A percentile compares a stretch with the other conserved stretches of the same genome.
Conservation (phyloP, 1,284 basidiomycete species). For the Ustilago lituana region DNA sequence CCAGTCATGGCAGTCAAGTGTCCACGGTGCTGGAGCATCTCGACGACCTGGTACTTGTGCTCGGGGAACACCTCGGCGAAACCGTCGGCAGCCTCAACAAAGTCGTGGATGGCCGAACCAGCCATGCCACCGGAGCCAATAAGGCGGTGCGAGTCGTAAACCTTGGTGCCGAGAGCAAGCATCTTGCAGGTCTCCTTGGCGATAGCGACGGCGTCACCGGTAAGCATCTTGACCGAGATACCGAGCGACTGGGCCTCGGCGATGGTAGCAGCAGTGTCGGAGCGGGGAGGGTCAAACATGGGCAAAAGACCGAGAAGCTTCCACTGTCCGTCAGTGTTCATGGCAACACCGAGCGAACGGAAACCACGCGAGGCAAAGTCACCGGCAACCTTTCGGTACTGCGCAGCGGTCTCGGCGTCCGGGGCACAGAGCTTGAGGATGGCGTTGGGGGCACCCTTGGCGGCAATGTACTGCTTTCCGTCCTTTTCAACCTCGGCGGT, state of each 20-base stretch:
- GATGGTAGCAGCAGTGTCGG: conserved; percentile 72
- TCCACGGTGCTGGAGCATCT: conserved; percentile 72
- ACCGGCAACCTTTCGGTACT: conserved; percentile 69
- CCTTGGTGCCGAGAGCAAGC: conserved; percentile 71
- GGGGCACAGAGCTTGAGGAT: conserved; percentile 71
- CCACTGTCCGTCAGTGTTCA: conserved; percentile 71
- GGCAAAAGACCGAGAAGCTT: conserved; percentile 70
- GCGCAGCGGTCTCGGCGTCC: conserved; percentile 68
- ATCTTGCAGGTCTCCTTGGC: conserved; percentile 73
- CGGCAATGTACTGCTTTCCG: conserved; percentile 71
- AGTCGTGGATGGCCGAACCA: conserved; percentile 72
- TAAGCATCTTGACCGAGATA: conserved; percentile 73
- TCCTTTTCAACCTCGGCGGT: conserved; percentile 72
- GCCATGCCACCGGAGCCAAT: conserved; percentile 72
- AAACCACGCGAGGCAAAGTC: conserved; percentile 72
- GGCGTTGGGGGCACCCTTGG: conserved; percentile 73
- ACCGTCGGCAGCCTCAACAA: conserved; percentile 73
- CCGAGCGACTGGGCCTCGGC: conserved; percentile 72
- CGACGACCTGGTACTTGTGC: conserved; percentile 72
- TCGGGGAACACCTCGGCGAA: conserved; percentile 74
- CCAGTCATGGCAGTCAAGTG: conserved; percentile 72
- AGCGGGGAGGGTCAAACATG: conserved; percentile 72
- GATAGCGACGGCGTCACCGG: conserved; percentile 73
- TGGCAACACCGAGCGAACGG: conserved; percentile 72
- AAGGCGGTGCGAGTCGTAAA: conserved; percentile 72